Percentiles rank a stretch among this genome's conserved stretches.
Conservation (phyloP, 768 basidiomycete genomes). For the Tulasnella sp. region DNA sequence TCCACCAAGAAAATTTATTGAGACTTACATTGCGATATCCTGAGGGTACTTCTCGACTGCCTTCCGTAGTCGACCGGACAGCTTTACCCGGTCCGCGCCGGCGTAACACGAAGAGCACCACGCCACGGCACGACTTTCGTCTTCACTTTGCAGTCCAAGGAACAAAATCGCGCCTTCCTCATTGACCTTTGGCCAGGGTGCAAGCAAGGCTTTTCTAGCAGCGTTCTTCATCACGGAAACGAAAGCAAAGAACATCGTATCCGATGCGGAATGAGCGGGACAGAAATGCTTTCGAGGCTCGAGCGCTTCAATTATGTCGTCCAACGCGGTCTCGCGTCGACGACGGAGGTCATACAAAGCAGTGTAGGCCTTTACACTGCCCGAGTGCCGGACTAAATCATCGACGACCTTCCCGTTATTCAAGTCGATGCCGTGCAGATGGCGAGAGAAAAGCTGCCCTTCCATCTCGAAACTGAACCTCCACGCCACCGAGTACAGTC, state of each 20-base stretch:
- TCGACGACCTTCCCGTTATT: not conserved
- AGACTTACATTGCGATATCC: not conserved
- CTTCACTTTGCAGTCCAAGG: not conserved
- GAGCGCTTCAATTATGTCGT: not conserved
- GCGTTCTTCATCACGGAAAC: not conserved
- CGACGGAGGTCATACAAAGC: not conserved
- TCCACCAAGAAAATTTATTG: too few species aligned
- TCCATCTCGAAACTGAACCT: not conserved
- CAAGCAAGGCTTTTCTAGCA: not conserved
- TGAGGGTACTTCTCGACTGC: not conserved
- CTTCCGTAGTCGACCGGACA: not conserved
- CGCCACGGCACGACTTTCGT: not conserved
- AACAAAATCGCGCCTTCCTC: not conserved
- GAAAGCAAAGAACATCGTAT: not conserved
- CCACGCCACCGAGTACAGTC: conserved; percentile 10
- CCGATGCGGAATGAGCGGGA: not conserved
- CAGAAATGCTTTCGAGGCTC: not conserved
- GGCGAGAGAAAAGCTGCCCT: not conserved
- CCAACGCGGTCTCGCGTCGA: not conserved
- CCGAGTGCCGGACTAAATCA: not conserved
- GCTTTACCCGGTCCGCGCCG: not conserved
- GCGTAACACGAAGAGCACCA: not conserved
- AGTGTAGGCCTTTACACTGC: not conserved
- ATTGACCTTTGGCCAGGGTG: not conserved
- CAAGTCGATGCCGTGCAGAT: not conserved